Base-by-base conservation (phyloP, 352 stramenopile species). In the Phytopythium chamaehyphon region DNA sequence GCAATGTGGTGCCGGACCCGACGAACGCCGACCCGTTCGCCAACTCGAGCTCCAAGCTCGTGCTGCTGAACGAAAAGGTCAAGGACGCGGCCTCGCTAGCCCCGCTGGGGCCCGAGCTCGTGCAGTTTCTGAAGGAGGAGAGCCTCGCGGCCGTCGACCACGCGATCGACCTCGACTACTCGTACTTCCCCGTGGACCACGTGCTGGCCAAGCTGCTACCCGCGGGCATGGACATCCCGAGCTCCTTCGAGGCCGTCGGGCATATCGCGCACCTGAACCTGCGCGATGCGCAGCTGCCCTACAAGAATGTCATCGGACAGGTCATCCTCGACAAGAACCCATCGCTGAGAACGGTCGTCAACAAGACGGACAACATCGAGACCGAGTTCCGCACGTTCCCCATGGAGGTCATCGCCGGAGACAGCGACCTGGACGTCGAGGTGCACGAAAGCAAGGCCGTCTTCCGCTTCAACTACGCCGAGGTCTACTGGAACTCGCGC, bases 201-300 rank as follows among this genome's bases (percentile, higher is more conserved):
- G 79, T 92, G 38, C 73, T 98, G 15, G 66, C 66, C n/a, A 61
- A 77, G 46, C 47, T 98, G 22, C 65, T 98, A 42, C 94, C 93
- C 0, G 55, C 72, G 10, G 67, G 68, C 16, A 75, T 93, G 49
- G 78, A 86, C 50, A 86, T 98, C 45, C 96, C 96, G 31, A 96
- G 92, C 36, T 92, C 91, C 7, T 99, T 98, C 59, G 96, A 99
- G 73, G 82, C 77, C 8, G 88, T 98, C n/a, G 97, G 97, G 15
- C 95, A 98, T 69, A 85, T 99, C 43, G 96, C 96, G 18, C 97
- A 99, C 67, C 55, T 99, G 14, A 99, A 99, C 66, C 69, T 99
- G 43, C 70, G 95, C 33, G 82, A 97, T 48, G 86, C 96, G 54
- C 72, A 96, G 6, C 65, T 99, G 54, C 96, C 95, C 3, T 99